Conservation (phyloP, 768 basidiomycete species). For the Pleurotus tuber-regium region DNA sequence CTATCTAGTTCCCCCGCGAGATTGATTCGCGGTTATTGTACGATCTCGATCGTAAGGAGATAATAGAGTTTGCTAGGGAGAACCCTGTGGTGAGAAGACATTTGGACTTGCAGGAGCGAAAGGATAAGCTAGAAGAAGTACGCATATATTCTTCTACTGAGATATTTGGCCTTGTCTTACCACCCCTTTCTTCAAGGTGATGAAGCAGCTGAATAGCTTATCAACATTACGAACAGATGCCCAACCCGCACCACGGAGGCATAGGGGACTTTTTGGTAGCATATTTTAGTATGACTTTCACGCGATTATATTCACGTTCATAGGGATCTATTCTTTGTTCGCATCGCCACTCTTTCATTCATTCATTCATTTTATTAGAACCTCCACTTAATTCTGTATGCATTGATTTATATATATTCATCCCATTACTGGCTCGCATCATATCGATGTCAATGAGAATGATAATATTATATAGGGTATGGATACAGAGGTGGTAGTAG, state of each 20-base stretch:
- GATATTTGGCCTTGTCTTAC: background rate
- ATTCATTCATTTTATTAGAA: constrained; percentile 10
- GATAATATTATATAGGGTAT: background rate
- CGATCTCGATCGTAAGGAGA: constrained; percentile 88
- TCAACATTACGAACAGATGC: constrained; percentile 85
- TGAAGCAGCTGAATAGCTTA: constrained; percentile 92
- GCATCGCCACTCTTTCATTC: background rate
- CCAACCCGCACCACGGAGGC: constrained; percentile 68
- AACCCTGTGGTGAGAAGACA: constrained; percentile 88
- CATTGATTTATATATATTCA: constrained; percentile 12
- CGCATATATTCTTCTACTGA: constrained; percentile 5
- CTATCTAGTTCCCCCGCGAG: constrained; percentile 86
- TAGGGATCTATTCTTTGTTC: too few species aligned
- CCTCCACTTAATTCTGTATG: constrained; percentile 7
- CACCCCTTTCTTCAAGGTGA: constrained; percentile 52
- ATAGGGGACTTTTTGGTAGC: constrained; percentile 76
- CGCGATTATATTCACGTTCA: background rate
- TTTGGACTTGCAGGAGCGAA: constrained; percentile 92
- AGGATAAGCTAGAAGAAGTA: constrained; percentile 96
- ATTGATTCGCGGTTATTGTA: constrained; percentile 93
- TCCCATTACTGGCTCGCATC: constrained; percentile 9
- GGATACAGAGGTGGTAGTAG: background rate
- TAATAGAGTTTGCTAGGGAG: constrained; percentile 90
- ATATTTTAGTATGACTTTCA: constrained; percentile 46
- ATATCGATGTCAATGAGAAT: background rate